Evolutionary conservation across 78 protist species (phyloP), one percentile per base, ranked within the genome.

Genomic region (Creolimax fragrantissima): DNA sequence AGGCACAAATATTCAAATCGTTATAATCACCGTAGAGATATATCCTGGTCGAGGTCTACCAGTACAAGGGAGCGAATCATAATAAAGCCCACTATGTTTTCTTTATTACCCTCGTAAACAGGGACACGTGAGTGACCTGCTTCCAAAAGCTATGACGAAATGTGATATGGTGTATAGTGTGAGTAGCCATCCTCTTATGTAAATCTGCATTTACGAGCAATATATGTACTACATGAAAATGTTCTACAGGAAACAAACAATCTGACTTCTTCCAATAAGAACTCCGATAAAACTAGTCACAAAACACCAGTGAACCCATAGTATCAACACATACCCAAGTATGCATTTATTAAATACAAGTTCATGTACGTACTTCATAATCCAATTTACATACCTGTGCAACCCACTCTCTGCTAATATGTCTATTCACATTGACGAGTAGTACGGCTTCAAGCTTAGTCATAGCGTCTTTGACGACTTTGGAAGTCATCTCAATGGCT

Each of bases 361-460:
- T n/a, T n/a, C n/a, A n/a, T n/a, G n/a, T n/a, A n/a, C n/a, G n/a
- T n/a, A n/a, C n/a, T n/a, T n/a, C n/a, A n/a, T n/a, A n/a, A n/a
- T 17, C 74, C 11, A 58, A 58, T 17, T 17, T 58, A 58, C 74
- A 0, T 58, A 58, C 74, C 74, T 58, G 74, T 17, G 74, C 11
- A 1, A 58, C 74, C 74, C 74, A 39, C 17, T 2, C 93, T 11
- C 4, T 32, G 39, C 83, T 35, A 58, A 90, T 3, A 45, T 3
- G 24, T 7, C n/a, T 41, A 7, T 86, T 58, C 44, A 41, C 2
- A 37, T 43, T 17, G 36, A 95, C 44, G 95, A 89, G 89, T 83
- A 58, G 93, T 5, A 89, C 92, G 7, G 88, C 84, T 17, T 93
- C 89, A 11, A 93, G 84, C 3, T 74, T 43, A 36, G 95, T 96